A percentile compares a stretch with the other conserved stretches of the same genome.
These are phyloP conservation scores for Scheffersomyces illinoinensis DNA, from an alignment of 1,139 yeast genomes.

Conservation along the genomic window DNA sequence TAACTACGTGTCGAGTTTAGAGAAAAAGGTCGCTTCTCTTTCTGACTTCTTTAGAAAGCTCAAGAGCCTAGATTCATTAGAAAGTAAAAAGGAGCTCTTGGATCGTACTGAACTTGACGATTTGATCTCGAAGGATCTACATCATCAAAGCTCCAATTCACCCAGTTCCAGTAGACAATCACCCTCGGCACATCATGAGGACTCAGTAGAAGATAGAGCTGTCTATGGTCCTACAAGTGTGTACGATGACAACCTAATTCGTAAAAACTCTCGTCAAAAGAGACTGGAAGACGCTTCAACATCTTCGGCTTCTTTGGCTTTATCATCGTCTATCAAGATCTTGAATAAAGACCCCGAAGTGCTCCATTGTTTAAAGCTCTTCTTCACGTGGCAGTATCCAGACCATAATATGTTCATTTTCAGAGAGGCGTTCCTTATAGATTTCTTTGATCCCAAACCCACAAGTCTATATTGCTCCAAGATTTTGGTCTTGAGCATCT, in stretches of 20 bases:
- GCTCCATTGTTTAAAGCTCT: conserved; percentile 51
- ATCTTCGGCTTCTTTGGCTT: conserved; percentile 9
- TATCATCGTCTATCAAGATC: conserved; percentile 14
- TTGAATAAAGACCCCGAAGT: conserved; percentile 44
- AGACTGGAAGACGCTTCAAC: conserved; percentile 18
- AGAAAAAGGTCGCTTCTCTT: conserved; percentile 27
- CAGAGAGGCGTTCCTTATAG: conserved; percentile 63
- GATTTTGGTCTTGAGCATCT: conserved; percentile 52
- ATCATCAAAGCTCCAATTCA: conserved; percentile 6
- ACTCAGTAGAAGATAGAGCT: conserved; percentile 16
- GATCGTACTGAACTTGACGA: conserved; percentile 3
- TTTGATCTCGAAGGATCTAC: conserved; percentile 2
- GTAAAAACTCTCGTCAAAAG: conserved; percentile 18
- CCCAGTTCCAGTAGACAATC: not conserved
- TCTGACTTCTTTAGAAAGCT: conserved; percentile 25
- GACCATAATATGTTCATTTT: conserved; percentile 63
- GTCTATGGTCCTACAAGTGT: conserved; percentile 56
- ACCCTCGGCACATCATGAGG: conserved; percentile 3
- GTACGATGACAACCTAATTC: conserved; percentile 36
- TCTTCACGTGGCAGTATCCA: conserved; percentile 67
- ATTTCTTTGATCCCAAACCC: conserved; percentile 52
- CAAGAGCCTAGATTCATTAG: conserved; percentile 19
- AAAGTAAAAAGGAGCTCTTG: conserved; percentile 18
- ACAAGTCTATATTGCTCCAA: conserved; percentile 51
- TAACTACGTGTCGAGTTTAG: conserved; percentile 45